phyloP scores from a whole-genome alignment of 768 basidiomycete genomes.

The Dentipellis sp. region DNA sequence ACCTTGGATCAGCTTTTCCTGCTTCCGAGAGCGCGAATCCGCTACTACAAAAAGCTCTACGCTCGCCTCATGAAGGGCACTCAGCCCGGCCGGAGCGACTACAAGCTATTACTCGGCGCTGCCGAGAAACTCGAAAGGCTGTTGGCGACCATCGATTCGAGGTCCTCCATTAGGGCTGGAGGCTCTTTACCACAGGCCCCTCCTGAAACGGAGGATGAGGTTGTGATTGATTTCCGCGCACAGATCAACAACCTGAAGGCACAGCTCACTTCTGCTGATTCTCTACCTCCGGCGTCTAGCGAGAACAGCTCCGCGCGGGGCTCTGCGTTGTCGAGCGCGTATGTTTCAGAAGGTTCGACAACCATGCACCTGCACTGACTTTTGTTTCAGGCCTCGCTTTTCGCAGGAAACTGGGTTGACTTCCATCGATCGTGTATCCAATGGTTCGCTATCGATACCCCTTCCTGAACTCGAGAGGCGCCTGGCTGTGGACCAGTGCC shows the following conservation, averaged over 20 bases:
- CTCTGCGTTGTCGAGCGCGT: conserved; percentile 49
- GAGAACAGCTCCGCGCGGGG: conserved; percentile 41
- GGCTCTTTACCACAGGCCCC: conserved; percentile 15
- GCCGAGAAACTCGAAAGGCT: conserved; percentile 73
- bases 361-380: conserved; percentile 2
- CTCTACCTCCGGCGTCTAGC: conserved; percentile 26
- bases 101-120: conserved; percentile 70
- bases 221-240: conserved; percentile 43
- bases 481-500: conserved; percentile 64
- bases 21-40: conserved; percentile 74
- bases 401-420: conserved; percentile 53
- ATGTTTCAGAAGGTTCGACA: conserved; percentile 17
- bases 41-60: conserved; percentile 91
- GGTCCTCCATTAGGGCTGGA: conserved; percentile 46
- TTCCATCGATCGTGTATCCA: conserved; percentile 42
- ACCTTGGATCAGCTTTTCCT: conserved; percentile 84
- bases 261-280: conserved; percentile 18
- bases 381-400: conserved; percentile 37
- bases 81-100: conserved; percentile 77
- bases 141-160: conserved; percentile 54
- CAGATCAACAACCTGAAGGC: not conserved
- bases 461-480: conserved; percentile 75
- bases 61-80: conserved; percentile 79
- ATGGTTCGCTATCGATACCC: conserved; percentile 43
- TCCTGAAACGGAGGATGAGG: conserved; percentile 41